These are phyloP conservation scores for Penicillium argentinense DNA, from an alignment of 495 filamentous ascomycete genomes.

Conservation along the genomic window DNA sequence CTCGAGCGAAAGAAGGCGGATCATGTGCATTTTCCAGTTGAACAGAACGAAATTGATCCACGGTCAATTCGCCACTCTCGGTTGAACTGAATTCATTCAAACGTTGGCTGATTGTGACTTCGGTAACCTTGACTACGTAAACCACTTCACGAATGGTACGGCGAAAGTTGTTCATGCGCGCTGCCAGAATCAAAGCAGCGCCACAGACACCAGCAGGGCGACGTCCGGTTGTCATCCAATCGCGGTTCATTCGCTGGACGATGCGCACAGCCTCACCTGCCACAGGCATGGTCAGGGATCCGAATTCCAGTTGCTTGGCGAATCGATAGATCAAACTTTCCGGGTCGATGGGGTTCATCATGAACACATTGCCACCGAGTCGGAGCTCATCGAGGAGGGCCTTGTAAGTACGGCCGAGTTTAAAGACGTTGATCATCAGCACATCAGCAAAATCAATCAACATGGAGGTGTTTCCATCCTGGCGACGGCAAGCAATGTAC, in stretches of 20 bases:
- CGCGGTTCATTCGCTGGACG: constrained; percentile 85
- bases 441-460: constrained; percentile 94
- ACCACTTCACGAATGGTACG: constrained; percentile 90
- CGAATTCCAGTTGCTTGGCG: constrained; percentile 86
- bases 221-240: constrained; percentile 94
- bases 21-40: constrained; percentile 66
- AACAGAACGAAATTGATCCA: constrained; percentile 80
- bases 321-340: constrained; percentile 89
- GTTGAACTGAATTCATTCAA: constrained; percentile 87
- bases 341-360: constrained; percentile 64
- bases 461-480: constrained; percentile 65
- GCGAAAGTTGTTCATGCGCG: constrained; percentile 95
- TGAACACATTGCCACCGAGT: constrained; percentile 47
- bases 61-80: constrained; percentile 72
- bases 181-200: constrained; percentile 89
- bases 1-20: constrained; percentile 78
- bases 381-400: constrained; percentile 67
- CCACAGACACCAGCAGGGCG: constrained; percentile 93
- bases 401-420: constrained; percentile 82
- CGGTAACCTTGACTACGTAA: constrained; percentile 92
- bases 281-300: constrained; percentile 69
- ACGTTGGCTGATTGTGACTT: constrained; percentile 83
- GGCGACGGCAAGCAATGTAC: constrained; percentile 78
- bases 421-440: constrained; percentile 82
- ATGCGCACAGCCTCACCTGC: constrained; percentile 83